Evolutionary conservation across 2,329 filamentous ascomycete species (phyloP).

Genomic region (Monosporascus sp.): DNA sequence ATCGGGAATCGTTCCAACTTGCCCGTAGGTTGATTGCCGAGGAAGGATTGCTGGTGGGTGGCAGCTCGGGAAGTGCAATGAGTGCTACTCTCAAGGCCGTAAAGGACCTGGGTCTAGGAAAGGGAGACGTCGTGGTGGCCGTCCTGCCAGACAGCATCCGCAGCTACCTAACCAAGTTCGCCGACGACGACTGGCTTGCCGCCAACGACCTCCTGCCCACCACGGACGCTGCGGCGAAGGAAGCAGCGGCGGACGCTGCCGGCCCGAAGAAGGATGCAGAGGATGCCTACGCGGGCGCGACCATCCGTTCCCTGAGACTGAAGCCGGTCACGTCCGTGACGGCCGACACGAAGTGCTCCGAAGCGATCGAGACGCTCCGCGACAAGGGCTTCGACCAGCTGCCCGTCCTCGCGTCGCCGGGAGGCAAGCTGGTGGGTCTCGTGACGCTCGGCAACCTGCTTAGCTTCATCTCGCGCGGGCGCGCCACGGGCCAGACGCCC

Average conservation of each 20-base stretch:
- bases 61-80: slow-evolving; percentile 89
- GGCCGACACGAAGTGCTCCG: slow-evolving; percentile 65
- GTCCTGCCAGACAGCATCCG: slow-evolving; percentile 92
- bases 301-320: slow-evolving; percentile 74
- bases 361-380: slow-evolving; percentile 95
- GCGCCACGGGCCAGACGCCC: slow-evolving; percentile 65
- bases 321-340: slow-evolving; percentile 89
- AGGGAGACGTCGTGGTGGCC: slow-evolving; percentile 85
- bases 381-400: slow-evolving; percentile 98
- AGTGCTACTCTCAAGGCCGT: slow-evolving; percentile 72
- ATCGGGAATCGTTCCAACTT: slow-evolving; percentile 83
- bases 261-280: slow-evolving; percentile 28
- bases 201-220: slow-evolving; percentile 85
- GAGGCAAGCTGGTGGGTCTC: slow-evolving; percentile 75
- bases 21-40: slow-evolving; percentile 88
- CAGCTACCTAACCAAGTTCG: slow-evolving; percentile 97
- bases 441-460: slow-evolving; percentile 94
- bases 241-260: slow-evolving; percentile 37
- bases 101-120: slow-evolving; percentile 69
- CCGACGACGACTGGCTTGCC: slow-evolving; percentile 97
- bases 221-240: slow-evolving; percentile 38
- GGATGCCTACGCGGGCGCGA: slow-evolving; percentile 73
- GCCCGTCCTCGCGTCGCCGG: slow-evolving; percentile 70
- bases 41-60: slow-evolving; percentile 88
- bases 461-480: slow-evolving; percentile 79